These are phyloP conservation scores for Flammula alnicola DNA, from an alignment of 1,284 basidiomycete species.

Conservation along the genomic window DNA sequence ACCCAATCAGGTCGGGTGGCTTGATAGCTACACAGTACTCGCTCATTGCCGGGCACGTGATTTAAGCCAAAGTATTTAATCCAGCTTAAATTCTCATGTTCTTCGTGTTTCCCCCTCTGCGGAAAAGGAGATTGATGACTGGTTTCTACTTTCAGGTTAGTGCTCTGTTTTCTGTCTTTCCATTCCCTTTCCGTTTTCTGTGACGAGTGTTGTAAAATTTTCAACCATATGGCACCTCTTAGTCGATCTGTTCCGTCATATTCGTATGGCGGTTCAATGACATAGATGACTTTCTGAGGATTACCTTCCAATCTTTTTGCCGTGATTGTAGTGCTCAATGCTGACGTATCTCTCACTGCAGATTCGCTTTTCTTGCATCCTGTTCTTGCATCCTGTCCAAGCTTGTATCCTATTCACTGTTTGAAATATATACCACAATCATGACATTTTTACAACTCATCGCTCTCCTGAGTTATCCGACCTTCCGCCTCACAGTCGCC, in stretches of 20 bases:
- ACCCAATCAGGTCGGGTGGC: slow-evolving; percentile 35
- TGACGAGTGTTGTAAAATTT: slow-evolving; percentile 78
- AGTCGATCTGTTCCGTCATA: slow-evolving; percentile 68
- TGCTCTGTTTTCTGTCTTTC: slow-evolving; percentile 14
- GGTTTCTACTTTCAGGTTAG: slow-evolving; percentile 21
- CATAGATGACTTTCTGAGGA: slow-evolving; percentile 82
- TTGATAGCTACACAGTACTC: slow-evolving; percentile 38
- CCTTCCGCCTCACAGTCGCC: too few relatives aligned
- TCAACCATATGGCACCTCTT: slow-evolving; percentile 87
- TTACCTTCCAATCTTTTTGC: slow-evolving; percentile 21
- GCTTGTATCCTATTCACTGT: too few relatives aligned
- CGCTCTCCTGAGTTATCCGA: too few relatives aligned
- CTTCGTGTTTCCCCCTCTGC: slow-evolving; percentile 1
- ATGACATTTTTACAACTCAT: too few relatives aligned
- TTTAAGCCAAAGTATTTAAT: slow-evolving; percentile 16
- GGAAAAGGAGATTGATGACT: too few relatives aligned
- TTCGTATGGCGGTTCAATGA: slow-evolving; percentile 63
- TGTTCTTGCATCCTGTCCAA: not conserved
- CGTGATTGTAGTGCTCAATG: slow-evolving; percentile 2
- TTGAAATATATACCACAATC: too few relatives aligned
- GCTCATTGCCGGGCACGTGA: slow-evolving; percentile 39
- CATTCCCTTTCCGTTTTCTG: slow-evolving; percentile 33
- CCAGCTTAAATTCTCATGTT: not conserved
- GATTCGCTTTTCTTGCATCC: not conserved
- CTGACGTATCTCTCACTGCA: slow-evolving; percentile 6